phyloP scores from a whole-genome alignment of 192 early-diverging fungal species.

The Helicostylum pulchrum region DNA sequence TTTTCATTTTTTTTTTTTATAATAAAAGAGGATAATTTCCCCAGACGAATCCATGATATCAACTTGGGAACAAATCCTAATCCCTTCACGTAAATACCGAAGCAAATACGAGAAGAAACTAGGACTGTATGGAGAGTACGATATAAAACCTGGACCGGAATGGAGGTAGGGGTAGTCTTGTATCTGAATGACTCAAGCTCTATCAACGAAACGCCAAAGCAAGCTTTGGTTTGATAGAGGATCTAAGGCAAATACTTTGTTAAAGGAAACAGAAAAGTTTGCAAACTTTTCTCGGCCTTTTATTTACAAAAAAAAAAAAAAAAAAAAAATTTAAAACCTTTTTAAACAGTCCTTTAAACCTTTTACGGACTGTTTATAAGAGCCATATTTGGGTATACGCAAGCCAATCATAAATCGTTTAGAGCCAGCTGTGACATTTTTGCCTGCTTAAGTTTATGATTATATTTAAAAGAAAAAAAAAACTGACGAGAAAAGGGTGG shows the following conservation, averaged over 20 bases:
- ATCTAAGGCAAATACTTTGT: slow-evolving; percentile 27
- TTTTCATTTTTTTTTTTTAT: slow-evolving; percentile 10
- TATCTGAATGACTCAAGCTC: slow-evolving; percentile 29
- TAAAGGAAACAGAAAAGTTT: slow-evolving; percentile 7
- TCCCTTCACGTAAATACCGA: background rate
- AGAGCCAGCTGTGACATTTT: too few species aligned
- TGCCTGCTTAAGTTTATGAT: too few species aligned
- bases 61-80: background rate
- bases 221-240: slow-evolving; percentile 18
- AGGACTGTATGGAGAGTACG: background rate
- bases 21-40: slow-evolving; percentile 13
- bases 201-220: slow-evolving; percentile 18
- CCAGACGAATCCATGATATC: slow-evolving; percentile 19
- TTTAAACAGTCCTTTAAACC: too few species aligned
- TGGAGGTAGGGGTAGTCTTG: slow-evolving; percentile 25
- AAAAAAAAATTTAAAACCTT: background rate
- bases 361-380: too few species aligned
- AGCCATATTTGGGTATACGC: too few species aligned
- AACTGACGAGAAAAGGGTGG: too few species aligned
- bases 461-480: too few species aligned
- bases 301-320: background rate
- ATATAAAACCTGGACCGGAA: slow-evolving; percentile 10
- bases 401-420: too few species aligned
- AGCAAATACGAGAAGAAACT: background rate
- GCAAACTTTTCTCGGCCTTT: slow-evolving; percentile 4